Base-by-base conservation (phyloP, 345 rosid species). In the Noccaea caerulescens region DNA sequence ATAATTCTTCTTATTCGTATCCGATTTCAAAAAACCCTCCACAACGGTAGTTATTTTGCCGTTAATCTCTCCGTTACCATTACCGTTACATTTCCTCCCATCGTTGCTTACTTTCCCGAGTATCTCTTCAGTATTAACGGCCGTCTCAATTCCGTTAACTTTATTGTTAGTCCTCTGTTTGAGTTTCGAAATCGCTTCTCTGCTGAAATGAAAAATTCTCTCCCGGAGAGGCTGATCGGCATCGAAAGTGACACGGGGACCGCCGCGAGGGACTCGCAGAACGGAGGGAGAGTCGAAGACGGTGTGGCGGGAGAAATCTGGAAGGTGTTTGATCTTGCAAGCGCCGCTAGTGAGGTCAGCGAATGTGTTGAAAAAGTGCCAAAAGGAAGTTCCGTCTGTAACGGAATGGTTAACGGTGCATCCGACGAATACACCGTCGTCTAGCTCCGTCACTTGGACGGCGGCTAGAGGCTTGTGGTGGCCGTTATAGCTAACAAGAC, bases 331-430 rank as follows among this genome's bases (percentile, higher is more conserved):
- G 39, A 88, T 87, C 58, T 85, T 84, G 53, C 76, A 71, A 13
- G 58, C 80, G 2, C 96, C 96, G 71, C 79, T 81, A n/a, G 81
- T 76, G 41, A 87, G 66, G 64, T 86, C 95, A 7, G 98, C 99
- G 51, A 91, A 84, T 0, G 97, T 79, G 49, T 94, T 94, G 68
- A 94, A 88, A 72, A 94, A 89, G 73, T 94, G 97, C 99, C 99
- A 94, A 45, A 94, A 86, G 11, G 99, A 94, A 6, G 93, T 89
- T 11, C 99, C 99, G 13, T 94, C 97, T 0, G 93, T 83, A 50
- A 94, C 96, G 12, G 97, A 82, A 44, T 94, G 99, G 72, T 94
- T 91, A 9, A 89, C 86, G 6, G 95, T 77, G 58, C 91, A 84
- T 13, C 96, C 97, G 16, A 94, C 42, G 81, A 94, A 94, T 6